A percentile compares a stretch with the other conserved stretches of the same genome.
phyloP scores from a whole-genome alignment of 495 filamentous ascomycete genomes.

The Hypoxylon intermedium region DNA sequence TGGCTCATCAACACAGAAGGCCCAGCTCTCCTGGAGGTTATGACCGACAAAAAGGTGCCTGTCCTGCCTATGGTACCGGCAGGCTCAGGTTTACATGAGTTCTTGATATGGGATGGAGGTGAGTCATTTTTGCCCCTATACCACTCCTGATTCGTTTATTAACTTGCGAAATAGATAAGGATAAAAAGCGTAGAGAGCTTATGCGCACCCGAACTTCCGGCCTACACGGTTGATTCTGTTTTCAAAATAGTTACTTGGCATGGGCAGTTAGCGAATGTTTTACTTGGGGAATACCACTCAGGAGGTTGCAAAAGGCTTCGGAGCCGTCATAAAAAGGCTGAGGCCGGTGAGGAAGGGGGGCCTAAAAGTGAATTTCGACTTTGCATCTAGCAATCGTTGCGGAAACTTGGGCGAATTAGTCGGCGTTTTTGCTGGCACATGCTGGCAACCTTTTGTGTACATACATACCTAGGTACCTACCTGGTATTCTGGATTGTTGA shows the following conservation, averaged over 20 bases:
- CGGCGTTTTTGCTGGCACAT: conserved; percentile 17
- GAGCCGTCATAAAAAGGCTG: conserved; percentile 19
- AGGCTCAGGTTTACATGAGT: conserved; percentile 88
- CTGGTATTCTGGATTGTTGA: no score
- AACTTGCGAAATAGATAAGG: conserved; percentile 65
- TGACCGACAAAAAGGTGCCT: conserved; percentile 88
- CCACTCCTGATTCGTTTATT: conserved; percentile 36
- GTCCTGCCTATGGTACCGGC: conserved; percentile 96
- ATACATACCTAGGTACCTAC: not conserved
- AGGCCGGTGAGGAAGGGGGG: conserved; percentile 12
- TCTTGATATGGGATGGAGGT: conserved; percentile 89
- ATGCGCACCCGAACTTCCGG: conserved; percentile 73
- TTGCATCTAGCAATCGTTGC: conserved; percentile 14
- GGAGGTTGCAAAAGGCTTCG: conserved; percentile 15
- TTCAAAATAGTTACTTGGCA: conserved; percentile 20
- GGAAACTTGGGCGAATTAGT: conserved; percentile 7
- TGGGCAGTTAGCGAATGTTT: conserved; percentile 27
- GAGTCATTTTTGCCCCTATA: conserved; percentile 23
- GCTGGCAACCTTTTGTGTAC: not conserved
- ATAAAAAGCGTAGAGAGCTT: conserved; percentile 72
- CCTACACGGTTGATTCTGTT: conserved; percentile 50
- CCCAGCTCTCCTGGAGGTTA: conserved; percentile 72
- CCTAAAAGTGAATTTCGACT: conserved; percentile 24
- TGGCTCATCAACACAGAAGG: conserved; percentile 88
- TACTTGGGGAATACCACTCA: conserved; percentile 24